Evolutionary conservation across 345 rosid genomes (phyloP).

Genomic region (Pseudoturritis turrita): DNA sequence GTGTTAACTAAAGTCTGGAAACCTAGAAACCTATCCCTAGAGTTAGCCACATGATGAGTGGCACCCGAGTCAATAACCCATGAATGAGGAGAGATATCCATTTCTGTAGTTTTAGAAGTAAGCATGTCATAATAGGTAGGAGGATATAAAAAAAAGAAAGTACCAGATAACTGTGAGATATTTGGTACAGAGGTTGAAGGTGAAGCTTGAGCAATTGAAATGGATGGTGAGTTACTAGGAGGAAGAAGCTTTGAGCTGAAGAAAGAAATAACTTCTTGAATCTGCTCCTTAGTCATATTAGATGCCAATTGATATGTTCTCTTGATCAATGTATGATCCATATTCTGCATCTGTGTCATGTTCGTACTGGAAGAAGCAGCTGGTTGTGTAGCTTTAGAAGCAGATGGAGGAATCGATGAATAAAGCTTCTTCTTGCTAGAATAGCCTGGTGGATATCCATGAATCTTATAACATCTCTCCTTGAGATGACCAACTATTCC

Average conservation of each 20-base stretch:
- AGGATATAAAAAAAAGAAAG: neutral
- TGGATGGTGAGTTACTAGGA: neutral
- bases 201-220: neutral
- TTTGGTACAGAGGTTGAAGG: neutral
- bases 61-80: neutral
- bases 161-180: neutral
- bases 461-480: too few species aligned
- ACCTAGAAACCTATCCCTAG: neutral
- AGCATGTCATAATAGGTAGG: neutral
- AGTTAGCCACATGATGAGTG: neutral
- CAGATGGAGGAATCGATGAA: too few species aligned
- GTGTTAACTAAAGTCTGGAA: neutral
- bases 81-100: neutral
- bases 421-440: too few species aligned
- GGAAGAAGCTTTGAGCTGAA: neutral
- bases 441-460: too few species aligned
- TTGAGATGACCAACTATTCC: too few species aligned
- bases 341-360: too few species aligned
- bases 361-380: too few species aligned
- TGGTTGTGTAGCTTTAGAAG: too few species aligned
- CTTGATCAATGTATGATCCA: too few species aligned
- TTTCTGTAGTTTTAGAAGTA: neutral
- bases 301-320: too few species aligned
- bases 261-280: neutral
- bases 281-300: neutral